phyloP scores from a whole-genome alignment of 768 basidiomycete genomes.

The Pisolithus albus region DNA sequence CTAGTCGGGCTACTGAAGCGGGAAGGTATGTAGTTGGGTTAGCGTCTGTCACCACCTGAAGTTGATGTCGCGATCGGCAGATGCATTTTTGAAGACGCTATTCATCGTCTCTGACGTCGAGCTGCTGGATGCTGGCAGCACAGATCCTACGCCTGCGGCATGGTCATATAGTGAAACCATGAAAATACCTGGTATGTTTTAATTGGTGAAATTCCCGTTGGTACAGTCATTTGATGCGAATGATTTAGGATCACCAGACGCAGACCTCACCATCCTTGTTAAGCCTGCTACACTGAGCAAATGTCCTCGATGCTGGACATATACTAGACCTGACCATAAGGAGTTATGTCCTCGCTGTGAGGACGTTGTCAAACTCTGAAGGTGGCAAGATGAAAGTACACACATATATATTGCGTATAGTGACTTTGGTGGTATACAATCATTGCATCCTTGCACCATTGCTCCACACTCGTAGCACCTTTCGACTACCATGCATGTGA shows the following conservation, averaged over 20 bases:
- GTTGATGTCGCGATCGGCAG: conserved; percentile 30
- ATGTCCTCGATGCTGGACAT: conserved; percentile 92
- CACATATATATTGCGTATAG: background rate
- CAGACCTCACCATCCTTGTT: conserved; percentile 43
- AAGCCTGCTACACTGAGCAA: conserved; percentile 56
- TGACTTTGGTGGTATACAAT: background rate
- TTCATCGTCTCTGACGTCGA: conserved; percentile 76
- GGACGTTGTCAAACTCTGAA: conserved; percentile 9
- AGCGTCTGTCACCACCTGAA: background rate
- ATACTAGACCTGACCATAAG: conserved; percentile 44
- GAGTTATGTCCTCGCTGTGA: conserved; percentile 63
- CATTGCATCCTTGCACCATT: background rate
- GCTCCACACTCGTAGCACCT: background rate
- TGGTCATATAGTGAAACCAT: conserved; percentile 48
- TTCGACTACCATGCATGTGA: background rate
- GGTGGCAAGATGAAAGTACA: background rate
- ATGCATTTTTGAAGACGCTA: conserved; percentile 56
- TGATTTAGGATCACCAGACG: conserved; percentile 5
- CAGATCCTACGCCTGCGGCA: conserved; percentile 31
- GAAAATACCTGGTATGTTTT: conserved; percentile 38
- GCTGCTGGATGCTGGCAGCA: conserved; percentile 40
- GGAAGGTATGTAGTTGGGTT: conserved; percentile 22
- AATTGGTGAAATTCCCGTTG: background rate
- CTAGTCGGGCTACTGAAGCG: conserved; percentile 40
- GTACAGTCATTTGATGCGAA: background rate